Evolutionary conservation across 2,329 filamentous ascomycete species (phyloP).

Genomic region (Nigrospora sphaerica): DNA sequence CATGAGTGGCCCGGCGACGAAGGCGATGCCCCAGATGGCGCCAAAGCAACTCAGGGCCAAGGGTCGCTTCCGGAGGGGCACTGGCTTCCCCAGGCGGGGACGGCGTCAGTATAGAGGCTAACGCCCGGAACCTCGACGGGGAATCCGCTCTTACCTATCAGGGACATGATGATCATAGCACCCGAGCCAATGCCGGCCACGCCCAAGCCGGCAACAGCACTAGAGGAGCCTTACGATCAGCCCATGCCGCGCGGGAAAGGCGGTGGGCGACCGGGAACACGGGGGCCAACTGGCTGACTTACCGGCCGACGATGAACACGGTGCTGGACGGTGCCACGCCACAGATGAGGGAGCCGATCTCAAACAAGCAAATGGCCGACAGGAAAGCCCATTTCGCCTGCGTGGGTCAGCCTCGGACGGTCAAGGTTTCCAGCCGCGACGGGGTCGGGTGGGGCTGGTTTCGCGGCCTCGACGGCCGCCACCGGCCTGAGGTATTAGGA

Average conservation of each 20-base stretch:
- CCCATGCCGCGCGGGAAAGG: no score
- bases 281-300: neutral
- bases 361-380: slow-evolving; percentile 1
- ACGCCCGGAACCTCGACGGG: no score
- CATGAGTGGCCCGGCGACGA: slow-evolving; percentile 6
- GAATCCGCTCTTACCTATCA: slow-evolving; percentile 25
- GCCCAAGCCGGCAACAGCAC: slow-evolving; percentile 19
- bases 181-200: slow-evolving; percentile 20
- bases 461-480: no score
- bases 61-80: slow-evolving; percentile 10
- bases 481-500: neutral
- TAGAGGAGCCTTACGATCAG: neutral
- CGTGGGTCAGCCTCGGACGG: no score
- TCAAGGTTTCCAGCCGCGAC: no score
- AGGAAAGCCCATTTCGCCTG: slow-evolving; percentile 20
- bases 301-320: slow-evolving; percentile 19
- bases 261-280: no score
- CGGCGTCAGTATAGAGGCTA: no score
- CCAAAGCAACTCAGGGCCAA: slow-evolving; percentile 6
- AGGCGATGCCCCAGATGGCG: slow-evolving; percentile 5
- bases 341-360: slow-evolving; percentile 9
- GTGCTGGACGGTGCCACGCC: slow-evolving; percentile 13
- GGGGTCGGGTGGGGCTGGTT: no score
- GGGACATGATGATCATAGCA: slow-evolving; percentile 14
- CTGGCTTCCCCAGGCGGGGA: no score